Evolutionary conservation across 805 yeast genomes (phyloP).

Genomic region (Wickerhamiella siamensis): DNA sequence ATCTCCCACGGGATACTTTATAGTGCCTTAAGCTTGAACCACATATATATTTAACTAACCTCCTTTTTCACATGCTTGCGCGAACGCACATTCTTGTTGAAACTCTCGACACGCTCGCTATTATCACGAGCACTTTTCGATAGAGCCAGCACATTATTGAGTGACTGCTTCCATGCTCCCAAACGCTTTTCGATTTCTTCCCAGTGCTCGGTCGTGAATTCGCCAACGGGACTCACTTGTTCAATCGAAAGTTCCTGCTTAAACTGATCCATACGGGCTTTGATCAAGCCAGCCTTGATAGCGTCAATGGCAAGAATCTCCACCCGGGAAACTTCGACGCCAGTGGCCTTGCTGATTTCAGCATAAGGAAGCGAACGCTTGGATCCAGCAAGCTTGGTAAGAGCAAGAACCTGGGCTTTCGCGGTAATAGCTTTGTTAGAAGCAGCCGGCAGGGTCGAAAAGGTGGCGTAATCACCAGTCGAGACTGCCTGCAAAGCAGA

Average conservation of each 20-base stretch:
- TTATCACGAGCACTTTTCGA: conserved; percentile 19
- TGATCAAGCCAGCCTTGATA: conserved; percentile 29
- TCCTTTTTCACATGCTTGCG: background rate
- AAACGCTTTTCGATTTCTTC: conserved; percentile 22
- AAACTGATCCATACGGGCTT: conserved; percentile 32
- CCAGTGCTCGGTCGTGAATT: conserved; percentile 28
- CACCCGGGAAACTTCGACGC: conserved; percentile 23
- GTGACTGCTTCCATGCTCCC: conserved; percentile 25
- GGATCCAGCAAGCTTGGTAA: conserved; percentile 19
- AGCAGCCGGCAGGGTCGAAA: conserved; percentile 4
- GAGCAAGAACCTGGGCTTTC: conserved; percentile 22
- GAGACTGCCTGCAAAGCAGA: conserved; percentile 21
- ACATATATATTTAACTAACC: background rate
- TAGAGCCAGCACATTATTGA: conserved; percentile 22
- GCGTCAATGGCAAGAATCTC: conserved; percentile 30
- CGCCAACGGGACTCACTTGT: conserved; percentile 25
- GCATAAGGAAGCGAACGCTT: conserved; percentile 20
- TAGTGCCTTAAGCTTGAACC: too few relatives aligned
- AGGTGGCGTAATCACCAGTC: conserved; percentile 21
- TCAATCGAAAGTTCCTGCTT: conserved; percentile 25
- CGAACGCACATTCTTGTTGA: background rate
- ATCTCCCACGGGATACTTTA: too few relatives aligned
- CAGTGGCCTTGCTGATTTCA: conserved; percentile 23
- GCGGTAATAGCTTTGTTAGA: conserved; percentile 6
- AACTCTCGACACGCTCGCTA: conserved; percentile 7